phyloP scores from a whole-genome alignment of 129 eudicot species.

The Daucus carota region DH1_v3.0 NC_030383.2:13730001-13730500 shows the following conservation, averaged over 20 bases:
- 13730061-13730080: conserved; percentile 69
- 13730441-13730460: conserved; percentile 36
- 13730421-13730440: conserved; percentile 64
- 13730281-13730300: conserved; percentile 30
- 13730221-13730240: conserved; percentile 68
- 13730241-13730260: conserved; percentile 57
- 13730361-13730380: conserved; percentile 74
- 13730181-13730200: conserved; percentile 33
- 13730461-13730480: conserved; percentile 57
- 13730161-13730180: conserved; percentile 85
- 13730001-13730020: conserved; percentile 70
- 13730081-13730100: conserved; percentile 54
- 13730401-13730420: conserved; percentile 48
- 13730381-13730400: conserved; percentile 68
- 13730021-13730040: conserved; percentile 39
- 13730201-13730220: conserved; percentile 51
- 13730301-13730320: conserved; percentile 55
- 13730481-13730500: conserved; percentile 53
- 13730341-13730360: conserved; percentile 63
- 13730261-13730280: conserved; percentile 53
- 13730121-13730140: conserved; percentile 71
- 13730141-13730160: conserved; percentile 68
- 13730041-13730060: conserved; percentile 62
- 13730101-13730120: conserved; percentile 73
- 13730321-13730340: conserved; percentile 70